Conservation (phyloP, 2,329 filamentous ascomycete species). For the Volutella citrinella region DNA sequence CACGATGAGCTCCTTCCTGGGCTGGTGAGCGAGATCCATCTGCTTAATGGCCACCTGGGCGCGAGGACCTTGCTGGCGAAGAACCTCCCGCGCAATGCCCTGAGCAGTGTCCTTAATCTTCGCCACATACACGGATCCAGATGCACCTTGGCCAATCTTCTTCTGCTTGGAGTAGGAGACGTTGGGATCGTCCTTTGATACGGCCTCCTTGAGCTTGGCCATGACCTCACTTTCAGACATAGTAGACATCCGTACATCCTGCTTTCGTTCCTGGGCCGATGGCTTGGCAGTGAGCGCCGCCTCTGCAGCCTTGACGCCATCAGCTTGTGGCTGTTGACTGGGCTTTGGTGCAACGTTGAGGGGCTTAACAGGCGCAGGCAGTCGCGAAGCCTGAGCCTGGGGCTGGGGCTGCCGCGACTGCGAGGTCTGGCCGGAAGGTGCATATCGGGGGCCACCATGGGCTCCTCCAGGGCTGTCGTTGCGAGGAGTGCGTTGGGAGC, state of each 20-base stretch:
- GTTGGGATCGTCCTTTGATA: constrained; percentile 92
- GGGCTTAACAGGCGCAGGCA: constrained; percentile 69
- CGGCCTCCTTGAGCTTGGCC: constrained; percentile 89
- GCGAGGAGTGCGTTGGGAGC: constrained; percentile 46
- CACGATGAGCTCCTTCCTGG: constrained; percentile 95
- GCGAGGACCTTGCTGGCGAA: constrained; percentile 74
- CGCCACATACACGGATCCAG: constrained; percentile 95
- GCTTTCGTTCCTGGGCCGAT: constrained; percentile 67
- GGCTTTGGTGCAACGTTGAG: constrained; percentile 74
- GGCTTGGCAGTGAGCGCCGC: constrained; percentile 84
- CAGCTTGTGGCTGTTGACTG: constrained; percentile 47
- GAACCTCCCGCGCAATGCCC: constrained; percentile 79
- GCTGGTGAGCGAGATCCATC: constrained; percentile 97
- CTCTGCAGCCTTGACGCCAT: constrained; percentile 85
- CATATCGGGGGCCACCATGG: constrained; percentile 54
- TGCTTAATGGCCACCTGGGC: constrained; percentile 98
- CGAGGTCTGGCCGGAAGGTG: constrained; percentile 52
- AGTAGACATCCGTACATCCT: constrained; percentile 96
- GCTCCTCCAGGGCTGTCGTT: constrained; percentile 44
- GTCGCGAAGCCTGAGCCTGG: constrained; percentile 43
- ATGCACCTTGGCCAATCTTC: constrained; percentile 98
- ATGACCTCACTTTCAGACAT: constrained; percentile 98
- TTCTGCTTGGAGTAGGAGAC: constrained; percentile 98
- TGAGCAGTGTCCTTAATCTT: constrained; percentile 86
- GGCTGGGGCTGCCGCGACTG: constrained; percentile 44